phyloP scores from a whole-genome alignment of 2,329 filamentous ascomycete species.

The Neonectria faginata region DNA sequence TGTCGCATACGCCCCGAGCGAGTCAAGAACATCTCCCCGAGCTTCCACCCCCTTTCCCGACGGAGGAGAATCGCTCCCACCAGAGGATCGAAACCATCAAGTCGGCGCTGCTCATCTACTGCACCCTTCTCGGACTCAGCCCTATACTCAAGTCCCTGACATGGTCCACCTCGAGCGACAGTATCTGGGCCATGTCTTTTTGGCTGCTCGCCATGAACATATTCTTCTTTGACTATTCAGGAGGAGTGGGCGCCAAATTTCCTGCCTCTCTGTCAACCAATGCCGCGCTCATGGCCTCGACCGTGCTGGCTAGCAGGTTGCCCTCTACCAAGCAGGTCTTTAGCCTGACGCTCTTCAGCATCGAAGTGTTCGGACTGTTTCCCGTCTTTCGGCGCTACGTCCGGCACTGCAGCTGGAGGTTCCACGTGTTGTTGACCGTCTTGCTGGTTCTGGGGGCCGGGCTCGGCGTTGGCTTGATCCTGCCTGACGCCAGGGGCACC shows the following conservation, averaged over 20 bases:
- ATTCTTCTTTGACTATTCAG: constrained; percentile 97
- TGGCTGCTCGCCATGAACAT: constrained; percentile 96
- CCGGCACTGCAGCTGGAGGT: constrained; percentile 82
- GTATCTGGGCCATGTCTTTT: constrained; percentile 96
- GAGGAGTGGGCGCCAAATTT: constrained; percentile 71
- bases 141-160: constrained; percentile 98
- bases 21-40: constrained; percentile 49
- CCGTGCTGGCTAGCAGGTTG: constrained; percentile 89
- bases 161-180: constrained; percentile 89
- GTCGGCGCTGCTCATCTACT: constrained; percentile 92
- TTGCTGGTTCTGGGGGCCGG: constrained; percentile 83
- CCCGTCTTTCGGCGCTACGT: constrained; percentile 96
- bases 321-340: constrained; percentile 95
- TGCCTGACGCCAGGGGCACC: constrained; percentile 57
- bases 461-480: constrained; percentile 76
- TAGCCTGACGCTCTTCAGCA: constrained; percentile 92
- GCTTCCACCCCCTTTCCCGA: constrained; percentile 45
- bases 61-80: constrained; percentile 57
- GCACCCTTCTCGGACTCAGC: constrained; percentile 88
- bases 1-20: constrained; percentile 42
- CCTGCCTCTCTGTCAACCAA: constrained; percentile 88
- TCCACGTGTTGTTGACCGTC: constrained; percentile 82
- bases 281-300: constrained; percentile 94
- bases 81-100: constrained; percentile 83
- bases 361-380: constrained; percentile 96